Evolutionary conservation across 257 asterid species (phyloP).

Genomic region (Ophiorrhiza pumila): DNA sequence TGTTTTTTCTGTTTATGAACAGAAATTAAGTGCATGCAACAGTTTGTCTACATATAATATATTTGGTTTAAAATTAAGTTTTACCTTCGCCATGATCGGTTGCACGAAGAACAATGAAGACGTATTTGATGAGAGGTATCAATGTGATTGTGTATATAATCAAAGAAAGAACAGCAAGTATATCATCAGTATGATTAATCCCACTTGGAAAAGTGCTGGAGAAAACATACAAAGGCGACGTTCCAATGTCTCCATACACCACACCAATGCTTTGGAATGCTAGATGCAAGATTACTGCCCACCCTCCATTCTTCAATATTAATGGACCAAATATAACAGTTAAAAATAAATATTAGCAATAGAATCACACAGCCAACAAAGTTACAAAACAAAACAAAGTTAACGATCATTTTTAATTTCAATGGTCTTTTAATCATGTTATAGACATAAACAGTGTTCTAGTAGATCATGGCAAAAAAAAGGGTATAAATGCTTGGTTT

Average conservation of each 20-base stretch:
- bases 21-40: too few relatives aligned
- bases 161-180: slow-evolving; percentile 45
- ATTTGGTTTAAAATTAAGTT: too few relatives aligned
- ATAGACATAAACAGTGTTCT: too few relatives aligned
- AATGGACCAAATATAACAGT: not conserved
- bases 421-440: too few relatives aligned
- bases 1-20: too few relatives aligned
- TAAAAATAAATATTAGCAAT: too few relatives aligned
- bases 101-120: slow-evolving; percentile 44
- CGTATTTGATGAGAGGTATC: slow-evolving; percentile 49
- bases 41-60: too few relatives aligned
- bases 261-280: slow-evolving; percentile 59
- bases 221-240: slow-evolving; percentile 53
- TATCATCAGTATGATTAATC: slow-evolving; percentile 39
- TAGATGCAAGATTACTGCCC: slow-evolving; percentile 35
- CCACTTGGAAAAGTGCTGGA: slow-evolving; percentile 35
- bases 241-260: slow-evolving; percentile 59
- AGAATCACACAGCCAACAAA: too few relatives aligned
- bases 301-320: slow-evolving; percentile 12
- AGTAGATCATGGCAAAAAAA: too few relatives aligned
- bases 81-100: slow-evolving; percentile 59
- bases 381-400: too few relatives aligned
- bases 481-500: too few relatives aligned
- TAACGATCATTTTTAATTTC: too few relatives aligned
- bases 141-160: slow-evolving; percentile 51